Base-by-base conservation (phyloP, 108 stramenopile species). In the Schizochytrium sp. region DNA sequence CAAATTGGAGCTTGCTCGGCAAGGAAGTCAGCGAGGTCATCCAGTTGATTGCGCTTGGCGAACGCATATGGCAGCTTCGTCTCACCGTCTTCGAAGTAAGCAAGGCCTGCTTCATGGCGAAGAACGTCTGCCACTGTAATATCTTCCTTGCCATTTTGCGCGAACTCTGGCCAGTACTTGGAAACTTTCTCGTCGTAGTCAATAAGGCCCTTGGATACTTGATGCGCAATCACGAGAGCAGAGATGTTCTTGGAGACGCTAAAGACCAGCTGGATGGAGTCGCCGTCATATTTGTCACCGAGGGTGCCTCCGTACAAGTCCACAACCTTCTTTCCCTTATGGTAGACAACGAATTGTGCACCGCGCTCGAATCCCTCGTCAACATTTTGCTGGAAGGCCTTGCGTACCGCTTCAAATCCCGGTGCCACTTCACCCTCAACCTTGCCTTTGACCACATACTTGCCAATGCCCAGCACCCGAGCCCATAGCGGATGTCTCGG, bases 311-410 rank as follows among this genome's bases (percentile, higher is more conserved):
- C 58, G 58, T 59, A 59, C 58, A 59, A 19, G 58, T 59, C 58
- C 58, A 59, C 58, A 59, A 59, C 58, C 58, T 59, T 59, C 58
- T 59, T 19, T 15, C 58, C 58, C 58, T 59, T 59, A 19, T 59
- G 58, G 58, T 59, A 59, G 58, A 59, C 19, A 19, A 59, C 58
- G 17, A 59, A 19, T 19, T 59, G 58, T 19, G 58, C 58, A 17
- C 58, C 58, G 58, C 58, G 58, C 58, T 59, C 58, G 17, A 59
- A 17, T 15, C 58, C 58, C 19, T 15, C 58, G 58, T 59, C 58
- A 15, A 59, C 58, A 19, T 59, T 59, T 15, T 19, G 58, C 58
- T 59, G 15, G 58, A 59, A 59, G 17, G 58, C 58, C 58, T 59
- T 59, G 58, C 58, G 58, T 19, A 59, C 58, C 17, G 17, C 58